Base-by-base conservation (phyloP, 352 stramenopile species). In the Phytopythium kandeliae region DNA sequence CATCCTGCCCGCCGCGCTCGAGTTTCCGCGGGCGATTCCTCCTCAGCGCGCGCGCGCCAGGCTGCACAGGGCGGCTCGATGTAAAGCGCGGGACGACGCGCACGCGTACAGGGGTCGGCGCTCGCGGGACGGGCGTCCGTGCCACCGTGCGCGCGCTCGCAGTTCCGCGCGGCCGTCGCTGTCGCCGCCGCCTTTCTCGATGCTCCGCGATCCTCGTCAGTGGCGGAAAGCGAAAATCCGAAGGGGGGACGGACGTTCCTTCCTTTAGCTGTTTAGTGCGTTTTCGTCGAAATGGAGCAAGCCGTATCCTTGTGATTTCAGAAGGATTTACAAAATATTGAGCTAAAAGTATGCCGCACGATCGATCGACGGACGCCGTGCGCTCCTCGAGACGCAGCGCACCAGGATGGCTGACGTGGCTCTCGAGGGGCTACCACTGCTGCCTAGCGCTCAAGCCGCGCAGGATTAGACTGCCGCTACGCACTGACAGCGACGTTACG, bases 1-100 rank as follows among this genome's bases (percentile, higher is more conserved):
- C 95, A 99, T 98, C 34, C 26, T 34, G 37, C 11, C n/a, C 10
- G 41, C 34, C 7, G 16, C 17, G 25, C 31, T 35, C 10, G 31
- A 35, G 31, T 11, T 10, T 6, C 26, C 30, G 25, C 2, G 16
- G 4, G 16, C 26, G 16, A 26, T 17, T 21, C 19, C 30, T 26
- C 24, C 8, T 40, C 45, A 21, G 13, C 22, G 9, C 13, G 16
- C 2, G 45, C 11, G 30, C 8, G 8, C 7, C 21, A 26, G n/a
- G 37, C n/a, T 15, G 2, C 48, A 25, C 10, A 36, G 21, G 26
- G 19, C 24, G 24, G 33, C 11, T 38, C 38, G n/a, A 40, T 35
- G 6, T 10, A 19, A 21, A 34, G 35, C 38, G 48, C 17, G 16
- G 13, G 13, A 38, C 81, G 0, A 19, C 12, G 4, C 12, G 13